These are phyloP conservation scores for Artemisia tridentata DNA, from an alignment of 129 eudicot species.

Conservation along the genomic window DNA sequence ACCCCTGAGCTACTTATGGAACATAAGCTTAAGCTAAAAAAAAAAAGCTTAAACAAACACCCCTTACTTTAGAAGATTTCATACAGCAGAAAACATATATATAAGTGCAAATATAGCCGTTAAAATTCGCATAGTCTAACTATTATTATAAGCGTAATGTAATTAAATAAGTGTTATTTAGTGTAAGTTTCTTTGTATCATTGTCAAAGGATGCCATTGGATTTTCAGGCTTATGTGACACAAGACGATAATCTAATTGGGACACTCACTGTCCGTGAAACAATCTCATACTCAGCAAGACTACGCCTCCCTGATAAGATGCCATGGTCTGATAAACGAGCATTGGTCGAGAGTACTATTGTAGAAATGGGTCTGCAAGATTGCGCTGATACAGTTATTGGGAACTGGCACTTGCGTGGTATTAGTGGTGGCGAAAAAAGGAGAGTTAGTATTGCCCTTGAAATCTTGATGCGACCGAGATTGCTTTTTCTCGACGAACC, in stretches of 20 bases:
- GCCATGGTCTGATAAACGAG: conserved; percentile 74
- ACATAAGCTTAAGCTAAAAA: no score
- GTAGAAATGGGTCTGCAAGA: conserved; percentile 98
- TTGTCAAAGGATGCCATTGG: no score
- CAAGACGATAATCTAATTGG: conserved; percentile 99
- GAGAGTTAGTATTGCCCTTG: conserved; percentile 92
- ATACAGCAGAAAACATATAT: no score
- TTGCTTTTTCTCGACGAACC: conserved; percentile 96
- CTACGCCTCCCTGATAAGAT: conserved; percentile 82
- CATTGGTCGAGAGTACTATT: conserved; percentile 90
- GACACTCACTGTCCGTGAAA: conserved; percentile 93
- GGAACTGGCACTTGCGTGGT: conserved; percentile 98
- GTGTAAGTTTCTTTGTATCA: not conserved
- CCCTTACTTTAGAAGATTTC: no score
- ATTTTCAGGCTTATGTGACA: conserved; percentile 86
- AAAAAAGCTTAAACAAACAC: no score
- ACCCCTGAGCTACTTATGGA: no score
- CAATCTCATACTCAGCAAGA: conserved; percentile 85
- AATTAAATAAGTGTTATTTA: no score
- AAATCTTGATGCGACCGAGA: conserved; percentile 92
- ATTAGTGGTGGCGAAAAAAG: conserved; percentile 95
- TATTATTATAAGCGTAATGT: no score
- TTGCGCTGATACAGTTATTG: conserved; percentile 94
- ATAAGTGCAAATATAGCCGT: no score
- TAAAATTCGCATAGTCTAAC: no score